Base-by-base conservation (phyloP, 2,329 filamentous ascomycete species). In the Aspergillus sp. region DNA sequence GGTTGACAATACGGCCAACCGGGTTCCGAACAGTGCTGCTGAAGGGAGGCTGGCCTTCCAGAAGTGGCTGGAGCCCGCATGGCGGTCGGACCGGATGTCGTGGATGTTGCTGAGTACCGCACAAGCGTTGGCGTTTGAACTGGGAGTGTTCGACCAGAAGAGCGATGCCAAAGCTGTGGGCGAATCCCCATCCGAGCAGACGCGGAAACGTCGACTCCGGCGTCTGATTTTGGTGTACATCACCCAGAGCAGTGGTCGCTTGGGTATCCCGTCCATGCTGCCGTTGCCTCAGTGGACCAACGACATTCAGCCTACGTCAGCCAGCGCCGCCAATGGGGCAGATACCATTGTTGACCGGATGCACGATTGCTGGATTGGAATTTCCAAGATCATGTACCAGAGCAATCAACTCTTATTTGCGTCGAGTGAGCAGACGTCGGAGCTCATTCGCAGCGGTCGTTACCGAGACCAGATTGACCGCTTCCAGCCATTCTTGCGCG, bases 21-120 rank as follows among this genome's bases (percentile, higher is more conserved):
- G 77, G n/a, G 76, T 77, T 7, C 78, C 82, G n/a, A 80, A 74
- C 27, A 84, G 84, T 30, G 86, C 86, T n/a, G 84, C 92, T 19
- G 91, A 92, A 48, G 92, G 91, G 8, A 89, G 90, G 73, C 83
- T 92, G 27, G 95, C 79, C 2, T 81, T 97, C 64, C 92, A 96
- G 72, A 94, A 92, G 73, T 98, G 95, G 92, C 86, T 98, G 3
- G 95, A 99, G 75, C 95, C 95, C 2, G 94, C 92, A 8, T 97
- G 94, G 92, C 85, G 94, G 68, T 92, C 90, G 65, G 94, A 97
- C 71, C 90, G 92, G 57, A 96, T 97, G 91, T 96, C 91, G 72
- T 97, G 94, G 94, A 97, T 97, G 92, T 81, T 98, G 13, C 83
- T 98, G 30, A 96, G 92, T 71, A 96, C 92, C 39, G 92, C 92